These are phyloP conservation scores for Uronychia binucleata DNA, from an alignment of 73 alveolate species.

Conservation along the genomic window DNA sequence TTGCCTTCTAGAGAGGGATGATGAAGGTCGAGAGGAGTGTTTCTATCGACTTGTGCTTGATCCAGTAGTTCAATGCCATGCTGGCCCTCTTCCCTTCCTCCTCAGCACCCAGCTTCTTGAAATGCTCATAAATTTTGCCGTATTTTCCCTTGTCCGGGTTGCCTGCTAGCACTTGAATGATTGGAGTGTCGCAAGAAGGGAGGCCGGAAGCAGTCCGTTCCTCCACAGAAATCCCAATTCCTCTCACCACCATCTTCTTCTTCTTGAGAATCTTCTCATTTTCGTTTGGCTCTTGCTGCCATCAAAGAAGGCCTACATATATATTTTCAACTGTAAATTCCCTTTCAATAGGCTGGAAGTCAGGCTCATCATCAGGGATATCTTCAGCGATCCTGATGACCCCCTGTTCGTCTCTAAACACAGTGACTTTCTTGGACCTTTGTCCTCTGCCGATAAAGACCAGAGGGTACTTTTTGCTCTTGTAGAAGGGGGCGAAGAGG, in stretches of 20 bases:
- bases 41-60: conserved; percentile 66
- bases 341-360: conserved; percentile 44
- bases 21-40: conserved; percentile 77
- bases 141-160: conserved; percentile 72
- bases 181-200: conserved; percentile 82
- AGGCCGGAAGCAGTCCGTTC: conserved; percentile 73
- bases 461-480: conserved; percentile 5
- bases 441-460: background rate
- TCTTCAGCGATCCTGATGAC: too few relatives aligned
- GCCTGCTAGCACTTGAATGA: conserved; percentile 77
- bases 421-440: background rate
- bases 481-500: conserved; percentile 89
- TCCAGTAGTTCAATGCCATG: conserved; percentile 69
- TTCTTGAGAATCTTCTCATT: conserved; percentile 55
- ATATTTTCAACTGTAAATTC: conserved; percentile 44
- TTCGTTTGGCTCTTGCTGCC: conserved; percentile 50
- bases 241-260: conserved; percentile 74
- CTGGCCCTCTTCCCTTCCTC: conserved; percentile 78
- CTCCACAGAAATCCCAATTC: conserved; percentile 74
- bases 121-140: conserved; percentile 77
- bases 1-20: conserved; percentile 70
- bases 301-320: background rate
- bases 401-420: background rate
- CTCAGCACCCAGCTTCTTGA: conserved; percentile 58
- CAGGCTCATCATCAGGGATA: conserved; percentile 21